Evolutionary conservation across 1,284 basidiomycete species (phyloP).

Genomic region (Tilletia caries): DNA sequence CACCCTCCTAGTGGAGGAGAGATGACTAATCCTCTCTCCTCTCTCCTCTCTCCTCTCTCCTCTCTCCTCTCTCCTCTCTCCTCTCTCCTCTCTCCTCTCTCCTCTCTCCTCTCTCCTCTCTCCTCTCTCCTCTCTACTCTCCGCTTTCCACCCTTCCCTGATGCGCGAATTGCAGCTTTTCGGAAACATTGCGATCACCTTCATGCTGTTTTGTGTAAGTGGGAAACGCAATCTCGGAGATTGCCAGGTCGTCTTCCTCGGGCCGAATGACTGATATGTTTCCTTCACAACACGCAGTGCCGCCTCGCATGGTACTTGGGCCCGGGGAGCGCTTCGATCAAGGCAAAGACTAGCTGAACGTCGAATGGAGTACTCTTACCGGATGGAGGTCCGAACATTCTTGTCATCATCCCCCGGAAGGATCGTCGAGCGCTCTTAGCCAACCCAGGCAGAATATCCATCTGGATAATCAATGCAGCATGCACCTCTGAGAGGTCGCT

Average conservation of each 20-base stretch:
- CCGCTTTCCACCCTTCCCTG: too few species aligned
- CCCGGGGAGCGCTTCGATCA: not conserved
- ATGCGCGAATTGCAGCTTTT: slow-evolving; percentile 27
- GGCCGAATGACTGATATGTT: too few species aligned
- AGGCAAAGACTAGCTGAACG: not conserved
- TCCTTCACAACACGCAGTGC: not conserved
- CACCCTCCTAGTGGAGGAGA: too few species aligned
- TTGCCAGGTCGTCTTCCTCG: not conserved
- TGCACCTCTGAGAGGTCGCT: too few species aligned
- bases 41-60: not conserved
- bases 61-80: not conserved
- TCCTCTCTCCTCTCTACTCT: not conserved
- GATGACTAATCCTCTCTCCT: not conserved
- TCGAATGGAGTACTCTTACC: too few species aligned
- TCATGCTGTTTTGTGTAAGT: slow-evolving; percentile 39
- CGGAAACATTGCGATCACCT: slow-evolving; percentile 44
- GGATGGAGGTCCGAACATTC: too few species aligned
- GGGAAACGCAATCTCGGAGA: not conserved
- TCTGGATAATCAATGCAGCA: too few species aligned
- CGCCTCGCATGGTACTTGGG: slow-evolving; percentile 7
- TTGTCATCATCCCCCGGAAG: too few species aligned
- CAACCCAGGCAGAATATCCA: too few species aligned
- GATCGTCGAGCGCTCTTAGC: too few species aligned
- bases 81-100: not conserved
- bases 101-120: not conserved